Evolutionary conservation across 768 basidiomycete genomes (phyloP).

Genomic region (Kwoniella sp.): DNA sequence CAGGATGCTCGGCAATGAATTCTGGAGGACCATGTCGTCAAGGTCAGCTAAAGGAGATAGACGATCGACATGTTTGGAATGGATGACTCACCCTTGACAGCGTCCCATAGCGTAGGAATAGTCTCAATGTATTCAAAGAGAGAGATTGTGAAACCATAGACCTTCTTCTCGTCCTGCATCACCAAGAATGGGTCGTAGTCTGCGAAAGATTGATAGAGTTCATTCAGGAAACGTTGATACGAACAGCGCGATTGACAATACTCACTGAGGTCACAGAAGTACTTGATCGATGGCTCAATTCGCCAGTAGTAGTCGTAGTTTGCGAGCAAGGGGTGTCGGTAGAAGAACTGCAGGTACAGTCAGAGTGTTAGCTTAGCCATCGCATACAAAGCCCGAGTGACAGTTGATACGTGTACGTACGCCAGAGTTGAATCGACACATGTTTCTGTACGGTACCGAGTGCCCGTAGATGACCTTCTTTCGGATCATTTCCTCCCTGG

Average conservation of each 20-base stretch:
- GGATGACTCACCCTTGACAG: slow-evolving; percentile 64
- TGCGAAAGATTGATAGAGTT: slow-evolving; percentile 49
- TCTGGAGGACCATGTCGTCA: slow-evolving; percentile 57
- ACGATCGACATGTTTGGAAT: too few relatives aligned
- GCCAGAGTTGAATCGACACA: slow-evolving; percentile 94
- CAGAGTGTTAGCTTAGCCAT: not conserved
- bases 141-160: slow-evolving; percentile 84
- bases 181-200: slow-evolving; percentile 72
- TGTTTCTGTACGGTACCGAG: slow-evolving; percentile 72
- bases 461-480: slow-evolving; percentile 65
- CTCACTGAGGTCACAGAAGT: slow-evolving; percentile 68
- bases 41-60: slow-evolving; percentile 4
- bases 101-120: slow-evolving; percentile 76
- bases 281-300: slow-evolving; percentile 79
- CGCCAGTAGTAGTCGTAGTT: slow-evolving; percentile 87
- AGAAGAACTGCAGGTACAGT: slow-evolving; percentile 68
- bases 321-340: slow-evolving; percentile 72
- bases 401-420: slow-evolving; percentile 59
- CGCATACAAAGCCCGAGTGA: not conserved
- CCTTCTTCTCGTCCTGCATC: slow-evolving; percentile 77
- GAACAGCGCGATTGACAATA: too few relatives aligned
- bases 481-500: slow-evolving; percentile 66
- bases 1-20: slow-evolving; percentile 67
- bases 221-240: not conserved
- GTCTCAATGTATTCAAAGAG: slow-evolving; percentile 77